Base-by-base conservation (phyloP, 106 monocot species). In the Dioscorea zingiberensis region DNA sequence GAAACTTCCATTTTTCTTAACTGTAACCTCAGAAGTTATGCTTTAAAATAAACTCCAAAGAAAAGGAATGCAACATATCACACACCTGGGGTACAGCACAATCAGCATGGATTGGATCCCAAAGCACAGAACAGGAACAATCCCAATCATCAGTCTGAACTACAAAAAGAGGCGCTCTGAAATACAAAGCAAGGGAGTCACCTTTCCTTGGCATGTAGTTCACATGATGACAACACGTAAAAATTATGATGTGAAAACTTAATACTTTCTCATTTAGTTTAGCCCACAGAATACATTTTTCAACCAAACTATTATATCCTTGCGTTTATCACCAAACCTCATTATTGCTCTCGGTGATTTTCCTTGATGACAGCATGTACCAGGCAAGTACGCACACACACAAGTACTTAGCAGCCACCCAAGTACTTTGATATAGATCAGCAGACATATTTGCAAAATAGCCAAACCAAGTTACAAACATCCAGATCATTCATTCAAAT, bases 41-140 rank as follows among this genome's bases (percentile, higher is more conserved):
- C 1, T 38, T 38, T 38, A 38, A 8, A 38, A 38, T 38, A 8
- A 38, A 38, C 38, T 38, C 38, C 38, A 38, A 38, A 38, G 38
- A 38, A 38, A 38, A 8, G 38, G 38, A 10, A 6, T 38, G 38
- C 38, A 38, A 8, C 38, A 38, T 38, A 38, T 51, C 25, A 10
- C 53, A 63, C 38, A 97, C 97, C 97, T 97, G 97, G n/a, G 92
- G 92, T 63, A 92, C 88, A 64, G 84, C 79, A 78, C 97, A 97
- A 38, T 97, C 92, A 70, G 97, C 91, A 84, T 92, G 92, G 14
- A 86, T 55, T 32, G 83, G 85, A 84, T 97, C 97, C 87, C 91
- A 91, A 55, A 55, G 69, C n/a, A 97, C 47, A 70, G 85, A 69
- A 68, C 91, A 97, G 30, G 81, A 97, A 73, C 97, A 97, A 60